These are phyloP conservation scores for Fusarium bulbicola DNA, from an alignment of 2,329 filamentous ascomycete species.

Conservation along the genomic window DNA sequence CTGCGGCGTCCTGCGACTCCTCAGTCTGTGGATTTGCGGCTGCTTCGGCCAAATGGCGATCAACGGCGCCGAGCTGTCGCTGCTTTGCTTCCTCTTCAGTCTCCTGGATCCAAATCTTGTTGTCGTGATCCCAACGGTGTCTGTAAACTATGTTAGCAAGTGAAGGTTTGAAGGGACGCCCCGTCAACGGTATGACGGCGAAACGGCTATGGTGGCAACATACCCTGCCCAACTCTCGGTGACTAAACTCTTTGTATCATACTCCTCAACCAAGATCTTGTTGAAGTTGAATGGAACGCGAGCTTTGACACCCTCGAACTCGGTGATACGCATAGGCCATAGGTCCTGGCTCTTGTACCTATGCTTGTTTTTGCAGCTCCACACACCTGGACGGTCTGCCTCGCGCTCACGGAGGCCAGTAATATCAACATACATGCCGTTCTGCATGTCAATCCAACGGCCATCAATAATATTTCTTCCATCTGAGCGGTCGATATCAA, in stretches of 20 bases:
- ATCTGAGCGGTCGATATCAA: constrained; percentile 68
- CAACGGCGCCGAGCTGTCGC: constrained; percentile 37
- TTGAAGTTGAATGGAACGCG: constrained; percentile 76
- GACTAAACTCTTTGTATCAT: constrained; percentile 68
- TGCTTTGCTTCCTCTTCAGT: constrained; percentile 41
- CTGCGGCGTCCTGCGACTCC: neutral
- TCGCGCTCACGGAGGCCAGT: constrained; percentile 78
- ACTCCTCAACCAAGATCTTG: constrained; percentile 71
- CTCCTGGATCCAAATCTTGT: constrained; percentile 67
- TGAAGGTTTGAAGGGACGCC: neutral
- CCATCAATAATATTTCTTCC: constrained; percentile 85
- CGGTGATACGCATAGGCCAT: constrained; percentile 77
- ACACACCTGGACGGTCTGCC: constrained; percentile 67
- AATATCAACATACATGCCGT: constrained; percentile 85
- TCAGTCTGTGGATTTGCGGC: constrained; percentile 19
- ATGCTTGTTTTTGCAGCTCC: constrained; percentile 85
- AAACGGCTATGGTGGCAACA: constrained; percentile 44
- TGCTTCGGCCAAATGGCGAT: constrained; percentile 41
- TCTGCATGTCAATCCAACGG: constrained; percentile 80
- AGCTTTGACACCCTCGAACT: constrained; percentile 78
- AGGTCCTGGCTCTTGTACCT: constrained; percentile 75
- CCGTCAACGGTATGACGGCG: neutral
- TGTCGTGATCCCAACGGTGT: constrained; percentile 66
- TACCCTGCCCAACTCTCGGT: constrained; percentile 70
- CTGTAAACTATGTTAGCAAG: constrained; percentile 49